A percentile compares a stretch with the other conserved stretches of the same genome.
phyloP scores from a whole-genome alignment of 768 basidiomycete species.

The Serendipita sp. region DNA sequence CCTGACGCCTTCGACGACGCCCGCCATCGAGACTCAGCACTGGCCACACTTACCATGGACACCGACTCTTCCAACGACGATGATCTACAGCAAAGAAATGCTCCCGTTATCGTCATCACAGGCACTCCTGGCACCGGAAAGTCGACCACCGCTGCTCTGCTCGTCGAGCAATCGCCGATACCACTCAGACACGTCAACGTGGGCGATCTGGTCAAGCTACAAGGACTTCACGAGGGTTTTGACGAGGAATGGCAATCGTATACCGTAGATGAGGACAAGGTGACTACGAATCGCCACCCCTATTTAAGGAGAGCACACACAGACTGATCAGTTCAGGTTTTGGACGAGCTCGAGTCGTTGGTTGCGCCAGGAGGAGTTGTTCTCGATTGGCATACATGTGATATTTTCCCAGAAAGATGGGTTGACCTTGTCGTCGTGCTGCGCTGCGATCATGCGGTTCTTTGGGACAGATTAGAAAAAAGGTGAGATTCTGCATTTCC shows the following conservation, averaged over 20 bases:
- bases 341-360: constrained; percentile 74
- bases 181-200: constrained; percentile 75
- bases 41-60: not conserved
- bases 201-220: constrained; percentile 77
- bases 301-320: not conserved
- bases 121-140: constrained; percentile 95
- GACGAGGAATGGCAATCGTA: constrained; percentile 94
- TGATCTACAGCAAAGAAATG: not conserved
- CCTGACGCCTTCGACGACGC: no score
- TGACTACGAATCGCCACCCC: constrained; percentile 20
- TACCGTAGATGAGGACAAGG: constrained; percentile 92
- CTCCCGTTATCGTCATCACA: constrained; percentile 54
- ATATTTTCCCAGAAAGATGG: constrained; percentile 92
- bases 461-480: constrained; percentile 86
- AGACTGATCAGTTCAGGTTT: constrained; percentile 32
- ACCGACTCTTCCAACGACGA: not conserved
- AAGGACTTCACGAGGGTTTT: constrained; percentile 62
- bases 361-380: constrained; percentile 58
- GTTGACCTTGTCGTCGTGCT: constrained; percentile 87
- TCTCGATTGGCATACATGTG: constrained; percentile 92
- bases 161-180: constrained; percentile 52
- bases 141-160: constrained; percentile 78
- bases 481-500: constrained; percentile 34
- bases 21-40: no score
- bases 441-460: constrained; percentile 65